Percentiles rank a stretch among this genome's conserved stretches.
Conservation (phyloP, 208 protist species). For the Phytomonas serpens region DNA sequence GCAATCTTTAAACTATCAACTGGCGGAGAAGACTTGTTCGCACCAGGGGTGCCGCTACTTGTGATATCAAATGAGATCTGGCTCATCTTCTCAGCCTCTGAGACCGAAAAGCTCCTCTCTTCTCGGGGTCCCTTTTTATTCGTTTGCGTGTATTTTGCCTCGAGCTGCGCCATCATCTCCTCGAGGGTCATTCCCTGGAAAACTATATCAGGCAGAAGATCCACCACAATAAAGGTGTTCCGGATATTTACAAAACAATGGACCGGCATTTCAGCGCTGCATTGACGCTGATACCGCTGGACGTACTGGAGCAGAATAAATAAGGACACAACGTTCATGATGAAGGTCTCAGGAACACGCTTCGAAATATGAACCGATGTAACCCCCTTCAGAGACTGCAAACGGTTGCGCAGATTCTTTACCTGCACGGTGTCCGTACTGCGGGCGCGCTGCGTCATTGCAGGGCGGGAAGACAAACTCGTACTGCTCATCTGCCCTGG, state of each 20-base stretch:
- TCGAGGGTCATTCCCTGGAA: background rate
- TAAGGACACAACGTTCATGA: constrained; percentile 50
- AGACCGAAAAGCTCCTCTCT: background rate
- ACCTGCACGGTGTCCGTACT: constrained; percentile 29
- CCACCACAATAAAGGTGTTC: constrained; percentile 24
- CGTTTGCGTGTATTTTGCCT: constrained; percentile 1
- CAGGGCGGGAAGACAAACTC: background rate
- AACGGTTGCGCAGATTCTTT: constrained; percentile 25
- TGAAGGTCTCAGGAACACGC: constrained; percentile 33
- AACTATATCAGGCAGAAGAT: constrained; percentile 14
- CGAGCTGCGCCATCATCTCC: constrained; percentile 14
- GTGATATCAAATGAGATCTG: background rate
- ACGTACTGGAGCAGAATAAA: constrained; percentile 56
- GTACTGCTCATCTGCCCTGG: background rate
- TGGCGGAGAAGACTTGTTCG: background rate
- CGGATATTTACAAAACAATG: constrained; percentile 29
- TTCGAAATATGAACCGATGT: constrained; percentile 24
- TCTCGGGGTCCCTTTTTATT: background rate
- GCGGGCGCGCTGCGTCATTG: constrained; percentile 21
- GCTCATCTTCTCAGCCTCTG: background rate
- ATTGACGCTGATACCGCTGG: constrained; percentile 23
- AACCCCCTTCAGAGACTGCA: constrained; percentile 37
- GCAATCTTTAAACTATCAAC: background rate
- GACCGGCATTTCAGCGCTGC: constrained; percentile 18
- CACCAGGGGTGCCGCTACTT: background rate